These are phyloP conservation scores for Litsea cubeba DNA, from an alignment of 164 flowering plant species.

Conservation along the genomic window DNA sequence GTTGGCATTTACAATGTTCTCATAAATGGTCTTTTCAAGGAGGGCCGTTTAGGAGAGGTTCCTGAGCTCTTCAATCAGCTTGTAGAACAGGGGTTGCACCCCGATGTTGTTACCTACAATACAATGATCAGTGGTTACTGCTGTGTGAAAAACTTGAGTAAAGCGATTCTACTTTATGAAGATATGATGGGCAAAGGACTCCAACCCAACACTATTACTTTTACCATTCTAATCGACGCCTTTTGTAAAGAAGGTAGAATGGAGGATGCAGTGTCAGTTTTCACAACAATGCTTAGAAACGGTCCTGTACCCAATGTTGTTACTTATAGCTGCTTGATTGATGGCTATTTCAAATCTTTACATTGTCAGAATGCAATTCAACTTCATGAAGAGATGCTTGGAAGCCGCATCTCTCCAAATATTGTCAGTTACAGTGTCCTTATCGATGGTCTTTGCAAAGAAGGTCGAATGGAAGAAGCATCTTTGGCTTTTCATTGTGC, in stretches of 20 bases:
- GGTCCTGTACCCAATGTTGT: slow-evolving; percentile 37
- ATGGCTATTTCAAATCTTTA: slow-evolving; percentile 40
- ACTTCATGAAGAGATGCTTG: slow-evolving; percentile 41
- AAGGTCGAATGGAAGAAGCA: slow-evolving; percentile 43
- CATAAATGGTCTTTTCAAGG: slow-evolving; percentile 30
- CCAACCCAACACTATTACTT: slow-evolving; percentile 34
- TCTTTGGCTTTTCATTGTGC: slow-evolving; percentile 32
- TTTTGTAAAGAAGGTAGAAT: slow-evolving; percentile 39
- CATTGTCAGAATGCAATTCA: slow-evolving; percentile 26
- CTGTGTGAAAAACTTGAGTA: slow-evolving; percentile 24
- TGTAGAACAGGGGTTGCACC: slow-evolving; percentile 25
- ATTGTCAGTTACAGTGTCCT: slow-evolving; percentile 47
- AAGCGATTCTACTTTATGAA: slow-evolving; percentile 29
- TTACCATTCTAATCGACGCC: slow-evolving; percentile 39
- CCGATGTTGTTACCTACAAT: slow-evolving; percentile 48
- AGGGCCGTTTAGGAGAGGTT: slow-evolving; percentile 20
- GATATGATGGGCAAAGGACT: slow-evolving; percentile 18
- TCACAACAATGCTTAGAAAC: slow-evolving; percentile 27
- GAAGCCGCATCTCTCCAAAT: slow-evolving; percentile 31
- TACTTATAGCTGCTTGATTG: slow-evolving; percentile 46
- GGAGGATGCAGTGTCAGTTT: slow-evolving; percentile 37
- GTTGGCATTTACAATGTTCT: slow-evolving; percentile 42
- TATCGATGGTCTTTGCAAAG: slow-evolving; percentile 49
- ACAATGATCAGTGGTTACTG: slow-evolving; percentile 52
- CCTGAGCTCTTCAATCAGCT: slow-evolving; percentile 21